Conservation (phyloP, 176 grass and related monocot species). For the Rhynchospora tenuis region DNA sequence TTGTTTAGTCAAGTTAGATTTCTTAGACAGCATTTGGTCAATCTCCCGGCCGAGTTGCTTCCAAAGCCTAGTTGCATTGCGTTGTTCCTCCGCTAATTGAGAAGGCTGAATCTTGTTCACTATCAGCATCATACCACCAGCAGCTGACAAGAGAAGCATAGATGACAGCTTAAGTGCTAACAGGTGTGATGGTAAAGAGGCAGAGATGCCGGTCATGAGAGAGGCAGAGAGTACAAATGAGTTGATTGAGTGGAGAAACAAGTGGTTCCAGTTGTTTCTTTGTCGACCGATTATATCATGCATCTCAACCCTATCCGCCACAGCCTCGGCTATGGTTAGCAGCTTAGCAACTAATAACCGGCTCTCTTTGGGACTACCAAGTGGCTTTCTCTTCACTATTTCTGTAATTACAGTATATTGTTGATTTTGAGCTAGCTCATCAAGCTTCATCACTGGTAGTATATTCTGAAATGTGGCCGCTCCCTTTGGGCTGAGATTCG, state of each 20-base stretch:
- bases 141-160: constrained; percentile 28
- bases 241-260: constrained; percentile 33
- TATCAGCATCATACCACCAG: constrained; percentile 16
- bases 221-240: constrained; percentile 20
- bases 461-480: neutral
- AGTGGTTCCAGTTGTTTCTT: constrained; percentile 39
- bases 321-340: neutral
- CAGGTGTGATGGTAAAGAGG: neutral
- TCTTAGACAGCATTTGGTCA: neutral
- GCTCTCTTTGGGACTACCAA: neutral
- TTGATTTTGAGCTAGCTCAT: neutral
- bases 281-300: constrained; percentile 30
- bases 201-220: constrained; percentile 21
- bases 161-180: constrained; percentile 31
- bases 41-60: constrained; percentile 26
- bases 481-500: constrained; percentile 15
- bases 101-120: constrained; percentile 39
- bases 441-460: neutral
- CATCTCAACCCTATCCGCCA: constrained; percentile 31
- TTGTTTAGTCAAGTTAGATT: neutral
- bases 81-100: constrained; percentile 37
- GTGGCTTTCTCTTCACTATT: neutral
- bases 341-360: neutral
- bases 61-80: constrained; percentile 31
- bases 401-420: neutral